Base-by-base conservation (phyloP, 257 asterid genomes). In the Nicotiana otophora region DNA sequence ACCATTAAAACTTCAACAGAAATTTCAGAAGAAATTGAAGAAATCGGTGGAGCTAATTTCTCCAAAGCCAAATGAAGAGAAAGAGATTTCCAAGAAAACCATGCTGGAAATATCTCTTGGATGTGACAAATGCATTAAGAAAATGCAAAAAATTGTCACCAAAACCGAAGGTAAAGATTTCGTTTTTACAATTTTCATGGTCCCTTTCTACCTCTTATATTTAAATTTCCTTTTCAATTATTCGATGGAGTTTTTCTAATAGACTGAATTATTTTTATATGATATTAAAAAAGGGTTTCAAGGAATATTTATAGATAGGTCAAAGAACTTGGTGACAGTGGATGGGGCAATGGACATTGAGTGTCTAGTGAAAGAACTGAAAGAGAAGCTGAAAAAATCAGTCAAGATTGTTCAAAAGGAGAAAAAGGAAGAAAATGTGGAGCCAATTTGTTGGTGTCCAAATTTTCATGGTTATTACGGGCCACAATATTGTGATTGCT, bases 241-340 rank as follows among this genome's bases (percentile, higher is more conserved):
- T 70, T 42, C 20, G 1, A 70, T 70, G 28, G 12, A 5, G 3
- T 70, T 39, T 42, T 42, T 5, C 12, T 12, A 20, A 12, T 20
- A 23, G 34, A 23, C 67, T 5, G 36, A 5, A 30, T 4, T 11
- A 11, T 42, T 42, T 7, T 20, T 3, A 19, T 11, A 12, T 72
- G 60, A 42, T 72, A 20, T 72, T 3, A 42, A 11, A 12, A 28
- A 72, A 72, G 78, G 60, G 34, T 72, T 72, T 72, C 60, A 72
- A 72, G 78, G 78, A 72, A 72, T 72, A 72, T 72, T 72, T 20
- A 72, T 72, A 12, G 78, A 72, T 5, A 42, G 60, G 78, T 6
- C 60, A 46, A 72, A 20, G 2, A 46, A 72, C 78, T 20, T 72
- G 78, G 60, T 72, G 20, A 72, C 7, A 12, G 78, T 72, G 20